These are phyloP conservation scores for Marvania coccoides DNA, from an alignment of 139 green algal genomes.

Conservation along the genomic window DNA sequence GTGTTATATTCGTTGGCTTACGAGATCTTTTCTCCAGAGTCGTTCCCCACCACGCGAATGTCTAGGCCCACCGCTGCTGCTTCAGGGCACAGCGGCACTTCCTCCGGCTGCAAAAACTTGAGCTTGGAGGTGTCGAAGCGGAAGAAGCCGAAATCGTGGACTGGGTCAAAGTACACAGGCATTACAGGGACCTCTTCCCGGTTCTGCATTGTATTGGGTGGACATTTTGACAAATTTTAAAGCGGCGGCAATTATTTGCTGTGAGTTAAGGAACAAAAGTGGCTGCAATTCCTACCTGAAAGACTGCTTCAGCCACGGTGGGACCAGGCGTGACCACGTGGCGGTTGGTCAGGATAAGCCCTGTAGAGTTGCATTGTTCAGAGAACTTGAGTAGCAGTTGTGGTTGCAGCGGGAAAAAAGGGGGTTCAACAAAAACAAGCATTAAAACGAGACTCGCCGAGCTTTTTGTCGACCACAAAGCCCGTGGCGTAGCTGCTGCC, in stretches of 20 bases:
- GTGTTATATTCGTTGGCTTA: too few species aligned
- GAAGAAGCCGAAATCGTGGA: slow-evolving; percentile 53
- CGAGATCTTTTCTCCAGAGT: slow-evolving; percentile 81
- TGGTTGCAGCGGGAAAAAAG: too few species aligned
- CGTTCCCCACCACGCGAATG: slow-evolving; percentile 86
- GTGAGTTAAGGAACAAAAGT: too few species aligned
- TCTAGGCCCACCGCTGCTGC: slow-evolving; percentile 77
- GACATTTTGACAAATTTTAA: too few species aligned
- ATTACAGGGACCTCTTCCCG: slow-evolving; percentile 63
- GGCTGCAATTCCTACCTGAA: too few species aligned
- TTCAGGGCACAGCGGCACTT: slow-evolving; percentile 71
- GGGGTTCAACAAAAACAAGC: too few species aligned
- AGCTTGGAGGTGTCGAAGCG: slow-evolving; percentile 65
- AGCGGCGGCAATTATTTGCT: too few species aligned
- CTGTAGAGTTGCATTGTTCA: too few species aligned
- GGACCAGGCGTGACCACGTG: slow-evolving; percentile 83
- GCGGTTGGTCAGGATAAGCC: slow-evolving; percentile 88
- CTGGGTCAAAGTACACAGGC: slow-evolving; percentile 38
- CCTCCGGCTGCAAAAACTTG: slow-evolving; percentile 54
- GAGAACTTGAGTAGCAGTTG: too few species aligned
- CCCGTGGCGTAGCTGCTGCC: slow-evolving; percentile 66
- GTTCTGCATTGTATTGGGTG: too few species aligned
- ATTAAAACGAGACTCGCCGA: too few species aligned
- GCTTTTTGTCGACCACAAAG: slow-evolving; percentile 79
- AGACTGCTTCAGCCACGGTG: slow-evolving; percentile 83